These are phyloP conservation scores for Mycena kentingensis DNA, from an alignment of 768 basidiomycete species.

Conservation along the genomic window DNA sequence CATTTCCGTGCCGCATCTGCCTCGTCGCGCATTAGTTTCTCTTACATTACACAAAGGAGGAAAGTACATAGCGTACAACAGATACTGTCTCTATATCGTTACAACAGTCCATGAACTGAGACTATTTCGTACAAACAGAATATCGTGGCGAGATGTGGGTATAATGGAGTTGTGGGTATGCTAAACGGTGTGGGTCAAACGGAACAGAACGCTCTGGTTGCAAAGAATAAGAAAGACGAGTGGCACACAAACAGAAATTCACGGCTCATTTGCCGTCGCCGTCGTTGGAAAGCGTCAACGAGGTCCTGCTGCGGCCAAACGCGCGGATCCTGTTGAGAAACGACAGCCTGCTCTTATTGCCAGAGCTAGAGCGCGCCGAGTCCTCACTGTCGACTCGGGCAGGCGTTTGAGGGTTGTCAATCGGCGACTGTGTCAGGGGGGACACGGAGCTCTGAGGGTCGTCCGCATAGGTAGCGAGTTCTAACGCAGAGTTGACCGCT, in stretches of 20 bases:
- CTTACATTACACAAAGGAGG: too few relatives aligned
- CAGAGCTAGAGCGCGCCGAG: conserved; percentile 4
- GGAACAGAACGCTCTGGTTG: too few relatives aligned
- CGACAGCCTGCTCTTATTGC: conserved; percentile 6
- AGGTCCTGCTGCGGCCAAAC: conserved; percentile 22
- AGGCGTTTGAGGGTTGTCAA: conserved; percentile 7
- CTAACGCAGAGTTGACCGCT: not conserved
- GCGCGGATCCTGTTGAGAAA: conserved; percentile 19
- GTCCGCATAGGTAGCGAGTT: conserved; percentile 3
- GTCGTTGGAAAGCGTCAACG: conserved; percentile 11
- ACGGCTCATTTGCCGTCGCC: conserved; percentile 1
- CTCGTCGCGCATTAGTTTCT: too few relatives aligned
- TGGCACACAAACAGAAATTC: not conserved
- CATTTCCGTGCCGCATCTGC: too few relatives aligned
- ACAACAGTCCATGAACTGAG: too few relatives aligned
- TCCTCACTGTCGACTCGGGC: conserved; percentile 14
- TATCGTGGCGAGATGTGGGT: too few relatives aligned
- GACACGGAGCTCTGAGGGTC: not conserved
- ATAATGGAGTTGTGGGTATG: too few relatives aligned
- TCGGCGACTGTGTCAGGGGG: conserved; percentile 3
- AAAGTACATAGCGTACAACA: too few relatives aligned
- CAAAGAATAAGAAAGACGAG: too few relatives aligned
- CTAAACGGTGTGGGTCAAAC: too few relatives aligned
- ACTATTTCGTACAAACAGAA: too few relatives aligned
- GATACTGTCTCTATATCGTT: too few relatives aligned